These are phyloP conservation scores for Boletus speciosus DNA, from an alignment of 768 basidiomycete genomes.

Conservation along the genomic window DNA sequence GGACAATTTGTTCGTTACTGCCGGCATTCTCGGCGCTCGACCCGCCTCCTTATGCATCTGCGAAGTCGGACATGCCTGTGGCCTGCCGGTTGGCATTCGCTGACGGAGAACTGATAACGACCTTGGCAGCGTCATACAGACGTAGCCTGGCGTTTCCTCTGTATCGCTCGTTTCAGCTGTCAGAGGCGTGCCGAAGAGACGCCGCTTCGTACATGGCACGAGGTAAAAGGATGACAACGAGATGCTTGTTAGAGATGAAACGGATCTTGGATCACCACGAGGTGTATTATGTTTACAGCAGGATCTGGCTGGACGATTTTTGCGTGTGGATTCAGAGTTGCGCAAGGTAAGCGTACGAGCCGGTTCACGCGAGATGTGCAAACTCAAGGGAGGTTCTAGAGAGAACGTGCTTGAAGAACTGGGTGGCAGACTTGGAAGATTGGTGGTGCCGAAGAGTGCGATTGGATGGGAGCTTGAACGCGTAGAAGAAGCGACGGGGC, in stretches of 20 bases:
- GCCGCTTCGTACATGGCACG: constrained; percentile 52
- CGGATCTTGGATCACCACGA: constrained; percentile 76
- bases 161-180: constrained; percentile 72
- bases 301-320: constrained; percentile 84
- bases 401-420: constrained; percentile 53
- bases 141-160: constrained; percentile 75
- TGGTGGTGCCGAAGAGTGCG: constrained; percentile 47
- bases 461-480: constrained; percentile 72
- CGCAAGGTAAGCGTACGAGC: constrained; percentile 52
- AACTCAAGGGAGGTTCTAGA: constrained; percentile 35
- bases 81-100: constrained; percentile 30
- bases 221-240: constrained; percentile 60
- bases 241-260: constrained; percentile 71
- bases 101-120: constrained; percentile 44
- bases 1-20: constrained; percentile 73
- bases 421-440: constrained; percentile 37
- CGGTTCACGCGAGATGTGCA: background rate
- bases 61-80: constrained; percentile 11
- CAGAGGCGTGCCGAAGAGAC: constrained; percentile 66
- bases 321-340: constrained; percentile 74
- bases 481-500: constrained; percentile 55
- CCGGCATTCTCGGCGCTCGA: constrained; percentile 84
- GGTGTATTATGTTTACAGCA: constrained; percentile 85
- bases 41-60: constrained; percentile 48
- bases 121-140: constrained; percentile 63